Percentiles rank a stretch among this genome's conserved stretches.
phyloP scores from a whole-genome alignment of 176 grass and related monocot genomes.

The Rhipidocladum racemiflorum region DNA sequence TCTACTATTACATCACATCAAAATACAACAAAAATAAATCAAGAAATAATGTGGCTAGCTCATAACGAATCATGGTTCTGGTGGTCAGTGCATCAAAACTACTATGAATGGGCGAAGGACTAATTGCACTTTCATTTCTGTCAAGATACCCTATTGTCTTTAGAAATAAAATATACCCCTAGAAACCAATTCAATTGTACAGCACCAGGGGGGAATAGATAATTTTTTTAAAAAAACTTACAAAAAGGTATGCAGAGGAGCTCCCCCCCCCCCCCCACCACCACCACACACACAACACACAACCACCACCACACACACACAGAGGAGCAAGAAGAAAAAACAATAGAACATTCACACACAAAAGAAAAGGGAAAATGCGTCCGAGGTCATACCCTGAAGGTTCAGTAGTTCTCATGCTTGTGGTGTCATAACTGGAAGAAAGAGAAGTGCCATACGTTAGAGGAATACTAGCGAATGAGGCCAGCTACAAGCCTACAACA shows the following conservation, averaged over 20 bases:
- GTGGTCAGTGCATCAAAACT: neutral
- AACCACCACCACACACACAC: too few species aligned
- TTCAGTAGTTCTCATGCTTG: conserved; percentile 28
- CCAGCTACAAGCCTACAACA: conserved; percentile 9
- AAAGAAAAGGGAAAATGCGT: neutral
- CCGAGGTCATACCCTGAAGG: conserved; percentile 41
- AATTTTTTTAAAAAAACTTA: neutral
- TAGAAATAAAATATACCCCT: neutral
- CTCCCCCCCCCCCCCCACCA: too few species aligned
- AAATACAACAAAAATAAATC: neutral
- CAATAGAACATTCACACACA: neutral
- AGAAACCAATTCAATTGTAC: neutral
- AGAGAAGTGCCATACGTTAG: conserved; percentile 27
- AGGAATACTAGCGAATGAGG: neutral
- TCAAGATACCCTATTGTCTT: neutral
- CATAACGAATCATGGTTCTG: neutral
- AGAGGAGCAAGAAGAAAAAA: neutral
- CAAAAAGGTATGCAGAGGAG: neutral
- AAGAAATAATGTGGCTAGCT: neutral
- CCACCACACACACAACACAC: too few species aligned
- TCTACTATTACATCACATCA: neutral
- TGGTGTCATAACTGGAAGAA: conserved; percentile 48
- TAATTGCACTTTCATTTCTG: neutral
- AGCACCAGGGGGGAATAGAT: too few species aligned
- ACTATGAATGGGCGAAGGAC: neutral